Percentiles rank a stretch among this genome's conserved stretches.
These are phyloP conservation scores for Jackrogersella minutella DNA, from an alignment of 495 filamentous ascomycete species.

Conservation along the genomic window DNA sequence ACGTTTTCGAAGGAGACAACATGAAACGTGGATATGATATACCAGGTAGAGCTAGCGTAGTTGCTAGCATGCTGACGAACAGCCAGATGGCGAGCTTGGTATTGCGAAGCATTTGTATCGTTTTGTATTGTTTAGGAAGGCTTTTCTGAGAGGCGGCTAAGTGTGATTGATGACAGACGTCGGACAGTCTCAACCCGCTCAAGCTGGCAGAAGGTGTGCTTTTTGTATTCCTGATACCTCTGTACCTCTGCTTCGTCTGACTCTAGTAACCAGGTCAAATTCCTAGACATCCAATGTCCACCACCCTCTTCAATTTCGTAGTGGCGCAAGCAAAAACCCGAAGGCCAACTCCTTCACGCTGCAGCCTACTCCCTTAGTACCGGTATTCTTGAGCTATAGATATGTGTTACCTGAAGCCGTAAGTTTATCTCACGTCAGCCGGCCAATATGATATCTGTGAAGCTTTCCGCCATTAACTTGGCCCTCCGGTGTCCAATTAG, in stretches of 20 bases:
- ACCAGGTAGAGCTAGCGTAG: conserved; percentile 1
- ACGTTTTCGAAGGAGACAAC: background rate
- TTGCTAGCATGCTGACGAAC: background rate
- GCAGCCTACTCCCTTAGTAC: too few species aligned
- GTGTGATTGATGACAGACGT: background rate
- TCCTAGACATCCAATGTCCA: too few species aligned
- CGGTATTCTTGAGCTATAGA: too few species aligned
- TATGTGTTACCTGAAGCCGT: too few species aligned
- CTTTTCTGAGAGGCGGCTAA: background rate
- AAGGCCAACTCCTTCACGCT: too few species aligned
- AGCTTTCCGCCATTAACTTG: too few species aligned
- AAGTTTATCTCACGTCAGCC: too few species aligned
- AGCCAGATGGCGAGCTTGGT: background rate
- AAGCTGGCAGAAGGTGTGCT: background rate
- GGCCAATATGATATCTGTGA: too few species aligned
- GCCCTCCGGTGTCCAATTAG: too few species aligned
- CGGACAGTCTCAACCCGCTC: background rate
- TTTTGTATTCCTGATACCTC: background rate
- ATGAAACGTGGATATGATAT: background rate
- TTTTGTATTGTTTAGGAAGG: background rate
- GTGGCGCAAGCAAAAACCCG: too few species aligned
- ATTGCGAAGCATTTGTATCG: background rate
- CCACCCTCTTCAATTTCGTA: too few species aligned
- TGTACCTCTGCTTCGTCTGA: too few species aligned
- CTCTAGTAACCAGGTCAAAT: background rate